Conservation (phyloP, 495 filamentous ascomycete genomes). For the Xylaria flabelliformis region DNA sequence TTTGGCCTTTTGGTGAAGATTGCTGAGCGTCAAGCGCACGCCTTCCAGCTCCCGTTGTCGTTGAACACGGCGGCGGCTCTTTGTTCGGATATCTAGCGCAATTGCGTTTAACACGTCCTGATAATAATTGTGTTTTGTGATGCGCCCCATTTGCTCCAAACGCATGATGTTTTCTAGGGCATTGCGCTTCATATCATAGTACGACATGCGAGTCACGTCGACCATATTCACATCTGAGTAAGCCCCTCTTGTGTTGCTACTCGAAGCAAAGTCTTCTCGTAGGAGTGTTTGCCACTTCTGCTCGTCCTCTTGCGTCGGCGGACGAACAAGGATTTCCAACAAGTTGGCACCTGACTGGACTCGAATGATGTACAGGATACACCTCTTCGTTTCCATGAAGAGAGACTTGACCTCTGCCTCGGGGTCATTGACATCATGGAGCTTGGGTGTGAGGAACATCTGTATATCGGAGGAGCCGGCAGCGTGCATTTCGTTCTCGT, state of each 20-base stretch:
- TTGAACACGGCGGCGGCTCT: slow-evolving; percentile 90
- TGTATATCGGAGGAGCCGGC: slow-evolving; percentile 90
- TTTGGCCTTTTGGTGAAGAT: slow-evolving; percentile 87
- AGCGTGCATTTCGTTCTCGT: slow-evolving; percentile 88
- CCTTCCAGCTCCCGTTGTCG: slow-evolving; percentile 89
- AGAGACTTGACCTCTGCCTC: slow-evolving; percentile 89
- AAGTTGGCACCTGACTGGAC: slow-evolving; percentile 92
- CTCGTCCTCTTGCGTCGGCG: slow-evolving; percentile 85
- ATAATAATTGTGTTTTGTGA: slow-evolving; percentile 91
- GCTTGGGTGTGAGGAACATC: slow-evolving; percentile 87
- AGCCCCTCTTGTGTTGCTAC: slow-evolving; percentile 74
- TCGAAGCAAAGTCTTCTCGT: slow-evolving; percentile 77
- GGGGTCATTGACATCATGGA: slow-evolving; percentile 90
- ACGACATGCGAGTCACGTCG: slow-evolving; percentile 88
- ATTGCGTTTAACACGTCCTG: slow-evolving; percentile 97
- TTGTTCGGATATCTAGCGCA: slow-evolving; percentile 94
- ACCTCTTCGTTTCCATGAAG: slow-evolving; percentile 97
- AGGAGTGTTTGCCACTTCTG: slow-evolving; percentile 84
- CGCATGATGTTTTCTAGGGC: slow-evolving; percentile 93
- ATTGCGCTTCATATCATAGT: slow-evolving; percentile 88
- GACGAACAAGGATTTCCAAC: slow-evolving; percentile 93
- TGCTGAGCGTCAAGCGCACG: slow-evolving; percentile 79
- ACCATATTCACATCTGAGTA: slow-evolving; percentile 91
- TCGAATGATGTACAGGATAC: slow-evolving; percentile 96
- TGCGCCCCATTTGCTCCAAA: slow-evolving; percentile 82